Percentiles rank a stretch among this genome's conserved stretches.
Conservation (phyloP, 805 yeast genomes). For the Ogataea ramenticola region DNA sequence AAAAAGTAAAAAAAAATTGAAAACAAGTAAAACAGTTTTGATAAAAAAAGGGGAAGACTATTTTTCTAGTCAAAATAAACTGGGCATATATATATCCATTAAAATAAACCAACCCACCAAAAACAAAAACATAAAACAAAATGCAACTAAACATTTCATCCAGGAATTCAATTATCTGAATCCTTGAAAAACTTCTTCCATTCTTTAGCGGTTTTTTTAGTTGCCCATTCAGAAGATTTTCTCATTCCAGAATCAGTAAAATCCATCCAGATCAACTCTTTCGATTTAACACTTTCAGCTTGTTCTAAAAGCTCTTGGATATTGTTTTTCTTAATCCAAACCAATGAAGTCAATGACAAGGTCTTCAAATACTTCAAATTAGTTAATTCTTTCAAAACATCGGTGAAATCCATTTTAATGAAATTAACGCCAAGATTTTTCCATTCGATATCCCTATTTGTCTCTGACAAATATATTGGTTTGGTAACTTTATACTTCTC, state of each 20-base stretch:
- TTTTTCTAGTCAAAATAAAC: no score
- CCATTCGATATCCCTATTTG: conserved; percentile 26
- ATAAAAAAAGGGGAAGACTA: no score
- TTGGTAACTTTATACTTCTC: conserved; percentile 8
- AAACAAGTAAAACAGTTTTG: no score
- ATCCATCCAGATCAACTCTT: conserved; percentile 26
- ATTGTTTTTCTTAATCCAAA: conserved; percentile 28
- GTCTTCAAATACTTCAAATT: conserved; percentile 12
- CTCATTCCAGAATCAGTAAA: conserved; percentile 44
- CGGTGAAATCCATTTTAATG: conserved; percentile 42
- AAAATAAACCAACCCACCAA: no score
- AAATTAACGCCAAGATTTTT: conserved; percentile 13
- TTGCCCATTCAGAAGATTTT: conserved; percentile 39
- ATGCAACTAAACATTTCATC: no score
- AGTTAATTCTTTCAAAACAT: conserved; percentile 24
- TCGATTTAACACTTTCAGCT: conserved; percentile 8
- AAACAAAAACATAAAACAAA: no score
- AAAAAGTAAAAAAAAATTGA: no score
- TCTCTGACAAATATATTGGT: conserved; percentile 23
- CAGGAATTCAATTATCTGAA: no score
- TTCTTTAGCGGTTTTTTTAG: conserved; percentile 11
- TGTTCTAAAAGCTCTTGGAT: conserved; percentile 12
- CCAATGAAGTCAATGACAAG: conserved; percentile 22
- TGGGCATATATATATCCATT: no score
- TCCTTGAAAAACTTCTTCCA: conserved; percentile 14